A percentile compares a stretch with the other conserved stretches of the same genome.
These are phyloP conservation scores for Aethionema arabicum DNA, from an alignment of 345 rosid species.

Conservation along the genomic window DNA sequence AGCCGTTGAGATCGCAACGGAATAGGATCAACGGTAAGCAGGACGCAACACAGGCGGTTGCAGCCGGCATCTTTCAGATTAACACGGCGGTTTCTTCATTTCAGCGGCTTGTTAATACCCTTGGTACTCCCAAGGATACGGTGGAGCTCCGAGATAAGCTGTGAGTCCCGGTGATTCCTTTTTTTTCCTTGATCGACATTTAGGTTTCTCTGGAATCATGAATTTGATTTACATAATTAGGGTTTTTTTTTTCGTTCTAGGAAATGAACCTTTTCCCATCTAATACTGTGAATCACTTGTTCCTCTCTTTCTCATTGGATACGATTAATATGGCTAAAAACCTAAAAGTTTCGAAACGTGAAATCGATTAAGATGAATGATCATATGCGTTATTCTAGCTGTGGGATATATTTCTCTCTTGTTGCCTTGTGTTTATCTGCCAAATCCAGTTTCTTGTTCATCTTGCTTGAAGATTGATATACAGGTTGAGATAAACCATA, in stretches of 20 bases:
- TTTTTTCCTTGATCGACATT: neutral
- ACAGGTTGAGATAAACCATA: no score
- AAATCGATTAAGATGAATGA: no score
- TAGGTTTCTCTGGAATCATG: neutral
- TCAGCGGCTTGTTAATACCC: conserved; percentile 80
- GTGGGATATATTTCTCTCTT: neutral
- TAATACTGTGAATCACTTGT: no score
- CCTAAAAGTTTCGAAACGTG: no score
- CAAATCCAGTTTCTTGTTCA: neutral
- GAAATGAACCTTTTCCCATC: neutral
- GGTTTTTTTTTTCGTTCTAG: neutral
- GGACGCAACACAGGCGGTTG: conserved; percentile 75
- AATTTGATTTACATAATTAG: neutral
- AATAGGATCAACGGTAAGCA: conserved; percentile 45
- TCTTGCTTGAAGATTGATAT: no score
- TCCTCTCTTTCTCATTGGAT: neutral
- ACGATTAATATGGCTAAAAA: neutral
- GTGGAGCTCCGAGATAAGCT: conserved; percentile 90
- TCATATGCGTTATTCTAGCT: no score
- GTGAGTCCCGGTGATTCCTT: conserved; percentile 45
- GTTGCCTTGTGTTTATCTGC: neutral
- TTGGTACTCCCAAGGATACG: conserved; percentile 90
- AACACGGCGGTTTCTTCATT: conserved; percentile 86
- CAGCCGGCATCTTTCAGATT: conserved; percentile 89
- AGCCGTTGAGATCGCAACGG: conserved; percentile 47